Base-by-base conservation (phyloP, 768 basidiomycete genomes). In the Gelatoporia subvermispora region DNA sequence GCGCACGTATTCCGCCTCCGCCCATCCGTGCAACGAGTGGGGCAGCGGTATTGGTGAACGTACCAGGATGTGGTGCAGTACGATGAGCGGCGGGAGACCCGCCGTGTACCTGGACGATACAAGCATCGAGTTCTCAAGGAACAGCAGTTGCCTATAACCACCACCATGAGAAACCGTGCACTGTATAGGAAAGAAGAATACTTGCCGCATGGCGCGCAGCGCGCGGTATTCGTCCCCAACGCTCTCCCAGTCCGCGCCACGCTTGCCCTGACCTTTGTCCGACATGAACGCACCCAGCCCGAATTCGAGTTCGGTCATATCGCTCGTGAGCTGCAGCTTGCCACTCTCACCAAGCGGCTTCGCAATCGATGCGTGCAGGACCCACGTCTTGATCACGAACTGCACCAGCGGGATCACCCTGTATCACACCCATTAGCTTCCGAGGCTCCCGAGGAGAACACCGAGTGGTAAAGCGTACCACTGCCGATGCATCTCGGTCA, bases 231-330 rank as follows among this genome's bases (percentile, higher is more conserved):
- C 93, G 17, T 88, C 88, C 0, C 92, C 93, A 8, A 93, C 76
- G 15, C 68, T 75, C 52, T 88, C 87, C 36, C 95, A 71, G 56
- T 79, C 80, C 10, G 79, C 76, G 1, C 81, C 78, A 4, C 84
- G 78, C 58, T 82, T 80, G 49, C 72, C 73, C 43, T 74, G 73
- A 47, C 51, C 37, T 43, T 57, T 59, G 42, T 83, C 81, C 1
- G 71, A 72, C 70, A 84, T 72, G 64, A 97, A 89, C 3, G 88
- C 79, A 58, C 83, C 87, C 47, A 99, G 65, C 0, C 89, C 84
- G 64, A 98, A 96, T 69, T 99, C 96, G 51, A 98, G 76, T 64
- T 93, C 89, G 0, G 94, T 88, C 93, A 97, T 95, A 65, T 99
- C 95, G 41, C 84, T 88, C 49, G 93, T 91, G 54, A 98, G 74